Evolutionary conservation across 257 asterid genomes (phyloP), one percentile per base, ranked within the genome.

Genomic region (Echites panduratus): DNA sequence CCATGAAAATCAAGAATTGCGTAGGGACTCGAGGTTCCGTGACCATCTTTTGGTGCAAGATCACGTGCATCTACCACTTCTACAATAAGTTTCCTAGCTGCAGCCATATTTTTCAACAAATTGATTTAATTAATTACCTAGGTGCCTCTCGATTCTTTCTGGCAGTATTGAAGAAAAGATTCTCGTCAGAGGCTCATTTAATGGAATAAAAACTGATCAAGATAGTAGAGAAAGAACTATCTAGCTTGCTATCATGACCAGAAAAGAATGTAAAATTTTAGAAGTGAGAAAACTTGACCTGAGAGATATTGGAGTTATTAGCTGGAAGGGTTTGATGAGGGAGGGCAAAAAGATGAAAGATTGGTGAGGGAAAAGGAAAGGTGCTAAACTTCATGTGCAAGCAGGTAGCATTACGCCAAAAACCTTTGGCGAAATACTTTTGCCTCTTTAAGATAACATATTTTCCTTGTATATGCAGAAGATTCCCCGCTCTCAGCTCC

Each of bases 21-120:
- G 61, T 93, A 90, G 0, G 98, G 93, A 67, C 98, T 93, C 2
- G 96, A 93, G 0, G 95, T 73, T 7, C 98, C 98, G 16, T 89
- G 95, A 11, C 98, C 98, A 62, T 93, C 98, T 73, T 90, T 93
- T 0, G 98, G 98, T 1, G 66, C 71, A 4, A 93, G 92, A 49
- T 86, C 84, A 17, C 96, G 85, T 4, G 95, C 98, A 27, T 93
- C 97, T 0, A 84, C 75, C 19, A 90, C 93, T 73, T 93, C 98
- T 0, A 93, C 98, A 48, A 87, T 70, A 32, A 93, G 98, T 75
- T 89, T 90, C 16, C 88, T 83, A 6, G 71, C 77, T 0, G 74
- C 73, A 41, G 73, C 90, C 97, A 90, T 92, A 17, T 52, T 32
- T 48, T 5, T 9, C 2, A 32, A 48, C 16, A 6, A 19, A 2